Evolutionary conservation across 2,329 filamentous ascomycete genomes (phyloP).

Genomic region (Lithohypha guttulata): DNA sequence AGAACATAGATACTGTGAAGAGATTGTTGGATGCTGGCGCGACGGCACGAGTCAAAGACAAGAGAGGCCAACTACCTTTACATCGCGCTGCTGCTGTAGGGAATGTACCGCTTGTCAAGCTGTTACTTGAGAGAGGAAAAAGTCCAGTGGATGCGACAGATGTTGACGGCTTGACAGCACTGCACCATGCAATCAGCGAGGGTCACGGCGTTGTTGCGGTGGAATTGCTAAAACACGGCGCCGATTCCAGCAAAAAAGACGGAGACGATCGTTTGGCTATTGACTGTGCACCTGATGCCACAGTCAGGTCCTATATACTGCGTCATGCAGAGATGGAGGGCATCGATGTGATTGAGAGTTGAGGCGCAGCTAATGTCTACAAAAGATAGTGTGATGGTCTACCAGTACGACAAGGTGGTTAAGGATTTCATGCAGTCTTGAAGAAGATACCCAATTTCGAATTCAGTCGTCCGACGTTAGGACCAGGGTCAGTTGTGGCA

Average conservation of each 20-base stretch:
- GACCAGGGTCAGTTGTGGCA: too few species aligned
- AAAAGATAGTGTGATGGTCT: too few species aligned
- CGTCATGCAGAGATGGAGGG: conserved; percentile 75
- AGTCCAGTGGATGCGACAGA: conserved; percentile 81
- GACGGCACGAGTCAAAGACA: conserved; percentile 70
- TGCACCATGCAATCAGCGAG: conserved; percentile 61
- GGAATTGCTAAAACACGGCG: conserved; percentile 70
- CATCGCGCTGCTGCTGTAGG: conserved; percentile 88
- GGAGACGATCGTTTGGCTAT: conserved; percentile 59
- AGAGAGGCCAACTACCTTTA: conserved; percentile 75
- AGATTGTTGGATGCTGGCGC: conserved; percentile 67
- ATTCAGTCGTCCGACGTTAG: too few species aligned
- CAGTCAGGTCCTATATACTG: conserved; percentile 67
- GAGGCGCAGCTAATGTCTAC: too few species aligned
- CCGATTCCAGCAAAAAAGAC: conserved; percentile 69
- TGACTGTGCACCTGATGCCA: conserved; percentile 74
- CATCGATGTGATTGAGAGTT: conserved; percentile 46
- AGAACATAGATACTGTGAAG: conserved; percentile 69
- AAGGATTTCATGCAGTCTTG: too few species aligned
- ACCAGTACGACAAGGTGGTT: too few species aligned
- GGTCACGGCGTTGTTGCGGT: conserved; percentile 71
- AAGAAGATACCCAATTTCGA: too few species aligned
- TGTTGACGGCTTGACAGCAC: conserved; percentile 68
- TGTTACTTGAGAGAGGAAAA: conserved; percentile 56
- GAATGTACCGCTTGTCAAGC: conserved; percentile 71